These are phyloP conservation scores for Rhodotorula toruloides DNA, from an alignment of 768 basidiomycete species.

Conservation along the genomic window DNA sequence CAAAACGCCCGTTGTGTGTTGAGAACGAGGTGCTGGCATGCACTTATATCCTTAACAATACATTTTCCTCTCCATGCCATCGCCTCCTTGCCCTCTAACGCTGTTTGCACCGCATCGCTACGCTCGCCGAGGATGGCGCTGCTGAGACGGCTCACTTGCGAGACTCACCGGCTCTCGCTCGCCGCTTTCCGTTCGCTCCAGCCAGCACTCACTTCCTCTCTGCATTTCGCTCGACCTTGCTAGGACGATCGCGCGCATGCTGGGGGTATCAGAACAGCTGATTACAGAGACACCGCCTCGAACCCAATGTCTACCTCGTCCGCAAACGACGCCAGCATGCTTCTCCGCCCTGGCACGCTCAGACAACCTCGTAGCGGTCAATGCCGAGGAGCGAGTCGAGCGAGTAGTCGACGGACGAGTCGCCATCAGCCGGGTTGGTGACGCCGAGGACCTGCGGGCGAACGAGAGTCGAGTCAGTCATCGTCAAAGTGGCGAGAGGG, in stretches of 20 bases:
- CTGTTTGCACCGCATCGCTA: too few species aligned
- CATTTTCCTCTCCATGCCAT: too few species aligned
- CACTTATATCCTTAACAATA: too few species aligned
- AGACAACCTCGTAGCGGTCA: conserved; percentile 54
- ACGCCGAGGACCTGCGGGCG: conserved; percentile 51
- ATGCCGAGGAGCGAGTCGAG: conserved; percentile 55
- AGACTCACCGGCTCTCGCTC: too few species aligned
- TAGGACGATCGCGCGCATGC: too few species aligned
- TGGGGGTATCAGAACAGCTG: conserved; percentile 1
- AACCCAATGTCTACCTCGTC: too few species aligned
- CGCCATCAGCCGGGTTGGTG: conserved; percentile 52
- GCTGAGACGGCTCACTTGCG: too few species aligned
- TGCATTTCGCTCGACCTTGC: too few species aligned
- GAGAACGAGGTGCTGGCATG: not conserved
- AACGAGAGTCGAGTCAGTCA: not conserved
- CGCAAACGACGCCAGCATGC: not conserved
- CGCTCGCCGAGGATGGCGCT: too few species aligned
- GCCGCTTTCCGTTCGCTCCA: too few species aligned
- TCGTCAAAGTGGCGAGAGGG: not conserved
- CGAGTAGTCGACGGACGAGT: conserved; percentile 55
- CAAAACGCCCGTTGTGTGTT: conserved; percentile 25
- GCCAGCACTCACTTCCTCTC: too few species aligned
- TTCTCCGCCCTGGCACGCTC: not conserved
- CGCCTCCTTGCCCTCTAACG: too few species aligned
- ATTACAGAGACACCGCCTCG: not conserved